Base-by-base conservation (phyloP, 148 eudicot genomes). In the Camellia granthamiana region DNA sequence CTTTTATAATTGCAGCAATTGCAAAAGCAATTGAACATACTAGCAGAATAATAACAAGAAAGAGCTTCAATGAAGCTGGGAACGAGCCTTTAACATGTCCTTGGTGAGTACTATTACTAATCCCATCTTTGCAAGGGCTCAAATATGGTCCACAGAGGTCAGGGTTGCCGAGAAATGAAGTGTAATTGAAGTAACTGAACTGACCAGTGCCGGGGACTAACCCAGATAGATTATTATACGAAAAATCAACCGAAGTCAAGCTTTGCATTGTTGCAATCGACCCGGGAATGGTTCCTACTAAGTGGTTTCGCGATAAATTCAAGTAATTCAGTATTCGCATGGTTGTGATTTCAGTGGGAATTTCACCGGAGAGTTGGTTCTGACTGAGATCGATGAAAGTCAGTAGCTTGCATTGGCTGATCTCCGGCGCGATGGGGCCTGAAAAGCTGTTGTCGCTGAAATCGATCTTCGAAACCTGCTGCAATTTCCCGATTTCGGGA, bases 381-480 rank as follows among this genome's bases (percentile, higher is more conserved):
- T 97, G 69, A 66, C 97, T 93, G 10, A 96, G 88, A 85, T 96
- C 99, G 16, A 96, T 91, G 51, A 85, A 93, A 0, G 99, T 93
- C 65, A 96, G 80, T 49, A 88, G 72, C 89, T 87, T 88, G 79
- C 99, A 96, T 49, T 84, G 75, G 72, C 95, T 96, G 1, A 96
- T 87, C 75, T 90, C 93, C 14, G 91, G 81, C 0, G 92, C 84
- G 56, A 93, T 92, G 6, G 62, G 76, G 0, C 95, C 99, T 0
- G 94, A 84, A 21, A 96, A 87, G 55, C 77, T 73, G 30, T 96
- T 96, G 72, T 86, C 88, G 67, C 99, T 93, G 16, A 93, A 92
- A 88, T 96, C 98, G 64, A 96, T 84, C 89, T 96, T 93, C 1
- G 99, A 96, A 4, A 96, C 80, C 87, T 96, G 99, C 87, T 90